Percentiles rank a stretch among this genome's conserved stretches.
phyloP scores from a whole-genome alignment of 1,284 basidiomycete genomes.

The Austroboletus niveus region DNA sequence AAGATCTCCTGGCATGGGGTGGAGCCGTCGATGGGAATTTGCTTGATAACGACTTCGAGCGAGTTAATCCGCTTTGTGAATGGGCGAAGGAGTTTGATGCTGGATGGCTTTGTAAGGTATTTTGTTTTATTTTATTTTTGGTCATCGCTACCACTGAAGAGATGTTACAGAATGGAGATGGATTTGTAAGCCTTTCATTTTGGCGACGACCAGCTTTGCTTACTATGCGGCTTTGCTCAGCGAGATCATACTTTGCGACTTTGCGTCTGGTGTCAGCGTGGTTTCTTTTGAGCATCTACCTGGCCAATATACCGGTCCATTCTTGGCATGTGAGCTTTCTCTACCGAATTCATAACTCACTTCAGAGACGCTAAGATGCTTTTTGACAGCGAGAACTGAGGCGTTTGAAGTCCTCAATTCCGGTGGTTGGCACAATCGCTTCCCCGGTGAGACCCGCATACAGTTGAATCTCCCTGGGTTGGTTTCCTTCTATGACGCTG shows the following conservation, averaged over 20 bases:
- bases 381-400: background rate
- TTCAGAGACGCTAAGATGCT: background rate
- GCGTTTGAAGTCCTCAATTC: conserved; percentile 20
- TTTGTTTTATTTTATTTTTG: background rate
- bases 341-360: background rate
- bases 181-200: conserved; percentile 39
- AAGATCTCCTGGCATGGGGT: conserved; percentile 43
- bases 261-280: too few species aligned
- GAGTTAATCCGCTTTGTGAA: conserved; percentile 34
- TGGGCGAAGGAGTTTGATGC: conserved; percentile 34
- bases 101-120: conserved; percentile 42
- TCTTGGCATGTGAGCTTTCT: background rate
- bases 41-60: conserved; percentile 22
- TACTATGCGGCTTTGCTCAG: too few species aligned
- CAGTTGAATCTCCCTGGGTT: conserved; percentile 31
- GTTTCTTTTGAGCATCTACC: conserved; percentile 32
- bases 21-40: conserved; percentile 10
- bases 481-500: conserved; percentile 36
- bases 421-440: conserved; percentile 35
- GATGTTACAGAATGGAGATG: background rate
- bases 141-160: background rate
- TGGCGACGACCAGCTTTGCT: conserved; percentile 32
- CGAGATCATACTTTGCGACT: too few species aligned
- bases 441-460: conserved; percentile 38
- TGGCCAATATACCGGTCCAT: background rate